Conservation (phyloP, 1,139 yeast genomes). For the Sugiyamaella paludigena region DNA sequence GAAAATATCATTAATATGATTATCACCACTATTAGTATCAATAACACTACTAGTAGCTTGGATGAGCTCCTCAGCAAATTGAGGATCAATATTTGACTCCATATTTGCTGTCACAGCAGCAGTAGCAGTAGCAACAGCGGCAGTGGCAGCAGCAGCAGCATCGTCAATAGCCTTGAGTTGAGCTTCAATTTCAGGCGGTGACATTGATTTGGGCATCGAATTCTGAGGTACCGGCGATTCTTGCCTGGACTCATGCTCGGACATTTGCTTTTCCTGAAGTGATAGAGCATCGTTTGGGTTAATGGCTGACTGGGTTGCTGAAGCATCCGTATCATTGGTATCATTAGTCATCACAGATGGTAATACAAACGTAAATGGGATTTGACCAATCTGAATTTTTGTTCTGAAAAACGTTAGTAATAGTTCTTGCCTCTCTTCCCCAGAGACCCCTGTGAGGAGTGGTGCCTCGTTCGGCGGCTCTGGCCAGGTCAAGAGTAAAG, state of each 20-base stretch:
- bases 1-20: slow-evolving; percentile 7
- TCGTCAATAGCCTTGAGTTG: slow-evolving; percentile 11
- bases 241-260: slow-evolving; percentile 7
- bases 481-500: not conserved
- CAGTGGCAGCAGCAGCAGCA: not conserved
- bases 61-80: slow-evolving; percentile 10
- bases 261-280: slow-evolving; percentile 22
- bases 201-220: slow-evolving; percentile 1
- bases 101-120: slow-evolving; percentile 14
- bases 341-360: slow-evolving; percentile 48
- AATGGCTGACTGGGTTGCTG: slow-evolving; percentile 13
- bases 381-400: slow-evolving; percentile 88
- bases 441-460: not conserved
- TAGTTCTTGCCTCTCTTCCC: not conserved
- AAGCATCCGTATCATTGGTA: slow-evolving; percentile 17
- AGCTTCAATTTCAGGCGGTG: slow-evolving; percentile 1
- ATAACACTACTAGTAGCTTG: slow-evolving; percentile 13
- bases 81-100: slow-evolving; percentile 11
- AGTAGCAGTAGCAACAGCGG: not conserved
- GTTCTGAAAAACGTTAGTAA: slow-evolving; percentile 44
- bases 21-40: slow-evolving; percentile 12
- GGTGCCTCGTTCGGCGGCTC: not conserved
- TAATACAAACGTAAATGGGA: slow-evolving; percentile 78
- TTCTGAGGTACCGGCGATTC: slow-evolving; percentile 14
- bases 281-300: slow-evolving; percentile 30